phyloP scores from a whole-genome alignment of 352 stramenopile species.

The Phytophthora fragariae region DNA sequence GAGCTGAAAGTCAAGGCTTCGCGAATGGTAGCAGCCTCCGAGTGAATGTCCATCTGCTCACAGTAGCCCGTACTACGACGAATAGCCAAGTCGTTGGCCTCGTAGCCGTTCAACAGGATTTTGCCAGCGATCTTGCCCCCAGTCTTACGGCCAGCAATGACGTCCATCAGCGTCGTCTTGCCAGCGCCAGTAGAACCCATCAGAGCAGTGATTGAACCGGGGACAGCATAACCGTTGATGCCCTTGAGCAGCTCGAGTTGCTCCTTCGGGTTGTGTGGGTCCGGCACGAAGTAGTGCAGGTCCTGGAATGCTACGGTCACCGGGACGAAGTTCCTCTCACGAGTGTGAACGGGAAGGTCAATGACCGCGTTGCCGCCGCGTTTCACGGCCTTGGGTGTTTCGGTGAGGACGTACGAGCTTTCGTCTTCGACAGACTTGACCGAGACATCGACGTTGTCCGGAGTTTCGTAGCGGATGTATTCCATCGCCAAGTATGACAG shows the following conservation, averaged over 20 bases:
- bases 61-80: constrained; percentile 58
- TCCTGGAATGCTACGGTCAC: constrained; percentile 27
- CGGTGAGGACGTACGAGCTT: constrained; percentile 1
- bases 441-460: neutral
- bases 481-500: constrained; percentile 3
- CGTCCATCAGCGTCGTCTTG: neutral
- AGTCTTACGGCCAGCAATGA: constrained; percentile 4
- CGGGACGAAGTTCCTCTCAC: constrained; percentile 16
- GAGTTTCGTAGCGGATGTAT: constrained; percentile 5
- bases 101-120: constrained; percentile 47
- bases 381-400: neutral
- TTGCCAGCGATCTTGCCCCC: neutral
- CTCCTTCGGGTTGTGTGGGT: constrained; percentile 17
- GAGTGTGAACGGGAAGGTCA: neutral
- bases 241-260: constrained; percentile 18
- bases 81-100: constrained; percentile 50
- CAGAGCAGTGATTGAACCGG: neutral
- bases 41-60: constrained; percentile 90
- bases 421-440: neutral
- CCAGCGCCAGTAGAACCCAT: constrained; percentile 3
- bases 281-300: constrained; percentile 16
- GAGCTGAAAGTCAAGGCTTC: constrained; percentile 89
- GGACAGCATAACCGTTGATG: constrained; percentile 9
- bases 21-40: constrained; percentile 58
- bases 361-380: neutral